Percentiles rank a stretch among this genome's conserved stretches.
Conservation (phyloP, 768 basidiomycete species). For the Lactarius quietus region DNA sequence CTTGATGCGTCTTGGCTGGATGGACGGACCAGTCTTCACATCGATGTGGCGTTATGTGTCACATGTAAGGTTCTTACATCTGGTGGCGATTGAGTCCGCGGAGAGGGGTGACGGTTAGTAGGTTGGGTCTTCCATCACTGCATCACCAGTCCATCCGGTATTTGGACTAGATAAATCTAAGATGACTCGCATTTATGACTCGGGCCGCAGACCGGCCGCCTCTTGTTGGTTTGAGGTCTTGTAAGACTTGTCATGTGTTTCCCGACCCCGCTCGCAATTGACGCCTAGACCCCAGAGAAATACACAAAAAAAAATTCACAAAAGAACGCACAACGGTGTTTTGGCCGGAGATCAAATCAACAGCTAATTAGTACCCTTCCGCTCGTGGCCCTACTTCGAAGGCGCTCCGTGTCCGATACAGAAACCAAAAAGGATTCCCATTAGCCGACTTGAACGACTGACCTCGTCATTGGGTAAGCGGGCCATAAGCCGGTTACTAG, state of each 20-base stretch:
- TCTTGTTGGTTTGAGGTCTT: neutral
- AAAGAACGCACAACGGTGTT: constrained; percentile 1
- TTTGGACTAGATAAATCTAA: neutral
- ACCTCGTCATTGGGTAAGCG: constrained; percentile 49
- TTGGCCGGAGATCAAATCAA: constrained; percentile 10
- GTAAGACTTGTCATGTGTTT: neutral
- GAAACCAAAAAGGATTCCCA: constrained; percentile 28
- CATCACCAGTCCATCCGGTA: too few species aligned
- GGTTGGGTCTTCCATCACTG: too few species aligned
- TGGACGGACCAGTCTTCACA: neutral
- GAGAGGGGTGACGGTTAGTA: too few species aligned
- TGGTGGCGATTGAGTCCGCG: neutral
- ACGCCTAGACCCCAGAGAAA: neutral
- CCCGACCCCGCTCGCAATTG: neutral
- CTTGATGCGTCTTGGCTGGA: neutral
- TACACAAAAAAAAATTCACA: too few species aligned
- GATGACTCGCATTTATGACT: neutral
- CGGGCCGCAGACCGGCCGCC: neutral
- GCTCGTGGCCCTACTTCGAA: neutral
- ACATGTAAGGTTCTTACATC: neutral
- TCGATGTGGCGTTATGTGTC: neutral
- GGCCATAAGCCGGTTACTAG: constrained; percentile 39
- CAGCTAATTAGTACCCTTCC: neutral
- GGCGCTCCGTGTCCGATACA: constrained; percentile 14
- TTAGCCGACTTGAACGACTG: constrained; percentile 61